These are phyloP conservation scores for Grosmannia clavigera DNA, from an alignment of 2,329 filamentous ascomycete genomes.

Conservation along the genomic window DNA sequence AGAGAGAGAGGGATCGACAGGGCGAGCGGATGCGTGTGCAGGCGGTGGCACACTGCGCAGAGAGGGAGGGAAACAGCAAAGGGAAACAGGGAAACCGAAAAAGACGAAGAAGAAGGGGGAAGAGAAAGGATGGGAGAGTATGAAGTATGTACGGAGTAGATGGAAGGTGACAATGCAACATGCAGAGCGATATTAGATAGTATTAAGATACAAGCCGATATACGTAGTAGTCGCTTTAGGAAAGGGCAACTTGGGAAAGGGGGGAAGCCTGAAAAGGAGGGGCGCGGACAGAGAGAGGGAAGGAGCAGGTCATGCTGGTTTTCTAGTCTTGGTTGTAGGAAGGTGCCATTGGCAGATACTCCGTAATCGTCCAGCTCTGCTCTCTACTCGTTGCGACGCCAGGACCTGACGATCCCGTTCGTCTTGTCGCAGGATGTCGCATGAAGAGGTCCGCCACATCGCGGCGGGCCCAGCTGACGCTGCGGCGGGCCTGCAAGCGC, in stretches of 20 bases:
- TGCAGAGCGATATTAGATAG: not conserved
- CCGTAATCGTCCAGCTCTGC: no score
- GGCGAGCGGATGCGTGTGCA: not conserved
- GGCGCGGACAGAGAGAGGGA: not conserved
- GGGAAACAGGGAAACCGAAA: no score
- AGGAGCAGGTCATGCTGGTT: constrained; percentile 3
- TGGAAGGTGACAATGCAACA: not conserved
- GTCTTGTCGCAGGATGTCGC: not conserved
- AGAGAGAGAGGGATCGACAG: not conserved
- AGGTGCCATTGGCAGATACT: not conserved
- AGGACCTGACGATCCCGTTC: no score
- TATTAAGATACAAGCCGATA: not conserved
- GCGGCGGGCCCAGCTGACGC: not conserved
- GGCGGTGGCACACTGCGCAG: not conserved
- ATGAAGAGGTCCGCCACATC: not conserved
- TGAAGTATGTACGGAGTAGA: not conserved
- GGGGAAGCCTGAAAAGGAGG: not conserved
- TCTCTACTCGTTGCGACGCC: no score
- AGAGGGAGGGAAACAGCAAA: not conserved
- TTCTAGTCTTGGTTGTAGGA: not conserved
- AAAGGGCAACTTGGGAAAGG: not conserved
- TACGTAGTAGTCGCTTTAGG: not conserved
- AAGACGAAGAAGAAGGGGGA: not conserved
- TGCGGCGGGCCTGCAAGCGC: not conserved
- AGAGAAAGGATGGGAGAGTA: not conserved